Conservation (phyloP, 2,329 filamentous ascomycete species). For the Dactylellina parvicollis region DNA sequence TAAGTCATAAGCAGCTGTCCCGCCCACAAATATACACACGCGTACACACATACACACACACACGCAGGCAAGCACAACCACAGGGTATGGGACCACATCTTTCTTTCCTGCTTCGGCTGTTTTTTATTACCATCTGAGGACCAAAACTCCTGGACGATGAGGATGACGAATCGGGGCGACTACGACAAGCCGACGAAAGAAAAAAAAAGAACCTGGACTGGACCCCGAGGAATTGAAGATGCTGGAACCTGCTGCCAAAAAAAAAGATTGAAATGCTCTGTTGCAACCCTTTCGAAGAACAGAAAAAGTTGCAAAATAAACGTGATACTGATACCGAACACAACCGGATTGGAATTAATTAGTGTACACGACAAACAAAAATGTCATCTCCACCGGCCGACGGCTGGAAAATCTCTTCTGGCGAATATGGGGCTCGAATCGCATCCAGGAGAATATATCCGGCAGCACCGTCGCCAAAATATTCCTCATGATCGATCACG, state of each 20-base stretch:
- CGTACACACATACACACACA: too few species aligned
- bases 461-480: slow-evolving; percentile 62
- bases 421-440: slow-evolving; percentile 65
- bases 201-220: slow-evolving; percentile 40
- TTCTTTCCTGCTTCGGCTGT: slow-evolving; percentile 45
- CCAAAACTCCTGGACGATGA: slow-evolving; percentile 20
- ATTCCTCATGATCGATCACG: slow-evolving; percentile 63
- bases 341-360: slow-evolving; percentile 40
- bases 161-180: slow-evolving; percentile 23
- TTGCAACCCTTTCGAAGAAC: slow-evolving; percentile 46
- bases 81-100: slow-evolving; percentile 54
- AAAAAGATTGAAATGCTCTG: slow-evolving; percentile 48
- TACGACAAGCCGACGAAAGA: too few species aligned
- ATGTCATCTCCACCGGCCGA: slow-evolving; percentile 62
- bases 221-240: slow-evolving; percentile 48
- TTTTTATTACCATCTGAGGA: slow-evolving; percentile 39
- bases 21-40: slow-evolving; percentile 39
- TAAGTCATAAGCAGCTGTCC: slow-evolving; percentile 59
- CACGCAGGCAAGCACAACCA: slow-evolving; percentile 48
- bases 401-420: slow-evolving; percentile 67
- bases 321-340: slow-evolving; percentile 49
- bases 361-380: slow-evolving; percentile 65
- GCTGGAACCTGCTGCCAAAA: slow-evolving; percentile 53
- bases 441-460: slow-evolving; percentile 61
- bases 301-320: slow-evolving; percentile 35